A percentile compares a stretch with the other conserved stretches of the same genome.
These are phyloP conservation scores for Cnidoscolus chayamansa DNA, from an alignment of 441 rosid genomes.

Conservation along the genomic window DNA sequence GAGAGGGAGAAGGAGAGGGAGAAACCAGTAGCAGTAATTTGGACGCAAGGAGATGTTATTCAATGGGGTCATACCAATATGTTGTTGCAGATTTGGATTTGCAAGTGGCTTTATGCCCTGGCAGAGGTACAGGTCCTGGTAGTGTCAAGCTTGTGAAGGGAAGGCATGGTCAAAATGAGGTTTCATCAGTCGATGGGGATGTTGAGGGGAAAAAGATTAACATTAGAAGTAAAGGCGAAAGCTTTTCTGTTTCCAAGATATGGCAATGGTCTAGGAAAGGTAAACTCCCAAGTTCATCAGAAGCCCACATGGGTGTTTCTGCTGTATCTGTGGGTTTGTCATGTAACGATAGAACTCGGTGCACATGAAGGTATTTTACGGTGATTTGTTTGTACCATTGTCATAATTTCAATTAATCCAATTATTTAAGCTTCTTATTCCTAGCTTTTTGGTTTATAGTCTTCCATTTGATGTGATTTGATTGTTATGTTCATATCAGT, in stretches of 20 bases:
- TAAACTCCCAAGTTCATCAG: constrained; percentile 39
- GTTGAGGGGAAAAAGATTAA: constrained; percentile 45
- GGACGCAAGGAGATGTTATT: constrained; percentile 65
- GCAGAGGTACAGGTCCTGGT: constrained; percentile 29
- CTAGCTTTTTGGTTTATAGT: constrained; percentile 8
- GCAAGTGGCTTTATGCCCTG: constrained; percentile 45
- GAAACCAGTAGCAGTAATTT: constrained; percentile 37
- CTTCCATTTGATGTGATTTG: neutral
- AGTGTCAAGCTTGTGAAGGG: constrained; percentile 39
- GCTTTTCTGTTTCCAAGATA: constrained; percentile 61
- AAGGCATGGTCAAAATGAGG: constrained; percentile 41
- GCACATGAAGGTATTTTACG: constrained; percentile 37
- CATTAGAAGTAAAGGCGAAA: constrained; percentile 42
- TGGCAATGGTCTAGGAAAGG: constrained; percentile 66
- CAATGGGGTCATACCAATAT: constrained; percentile 71
- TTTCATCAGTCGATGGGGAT: constrained; percentile 39
- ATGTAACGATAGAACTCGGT: constrained; percentile 39
- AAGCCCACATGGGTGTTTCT: constrained; percentile 36
- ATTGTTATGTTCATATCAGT: constrained; percentile 13
- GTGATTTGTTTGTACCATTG: constrained; percentile 17
- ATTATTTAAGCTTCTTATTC: constrained; percentile 17
- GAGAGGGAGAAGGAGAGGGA: constrained; percentile 29
- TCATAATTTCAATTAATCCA: constrained; percentile 19
- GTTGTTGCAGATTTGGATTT: constrained; percentile 62
- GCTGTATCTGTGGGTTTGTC: constrained; percentile 37